phyloP scores from a whole-genome alignment of 192 early-diverging fungal species.

The Backusella circina region DNA sequence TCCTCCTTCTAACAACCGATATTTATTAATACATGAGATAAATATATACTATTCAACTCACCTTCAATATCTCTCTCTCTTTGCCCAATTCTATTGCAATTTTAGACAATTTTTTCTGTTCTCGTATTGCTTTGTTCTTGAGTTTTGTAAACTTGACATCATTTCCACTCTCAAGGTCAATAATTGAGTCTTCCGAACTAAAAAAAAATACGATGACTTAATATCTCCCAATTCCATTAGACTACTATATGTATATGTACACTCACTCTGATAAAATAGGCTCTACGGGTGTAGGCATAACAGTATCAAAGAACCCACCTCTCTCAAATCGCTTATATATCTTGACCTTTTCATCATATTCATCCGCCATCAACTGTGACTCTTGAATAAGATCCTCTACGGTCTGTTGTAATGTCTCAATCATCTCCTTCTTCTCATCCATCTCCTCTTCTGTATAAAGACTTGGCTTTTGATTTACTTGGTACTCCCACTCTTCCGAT shows the following conservation, averaged over 20 bases:
- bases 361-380: constrained; percentile 6
- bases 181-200: constrained; percentile 11
- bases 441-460: constrained; percentile 36
- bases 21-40: too few relatives aligned
- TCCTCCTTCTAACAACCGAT: constrained; percentile 16
- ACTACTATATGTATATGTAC: neutral
- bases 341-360: constrained; percentile 21
- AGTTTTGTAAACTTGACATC: constrained; percentile 39
- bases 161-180: constrained; percentile 42
- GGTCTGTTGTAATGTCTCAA: constrained; percentile 39
- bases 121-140: constrained; percentile 53
- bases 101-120: constrained; percentile 64
- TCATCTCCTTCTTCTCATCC: constrained; percentile 44
- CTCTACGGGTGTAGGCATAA: constrained; percentile 33
- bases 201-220: too few relatives aligned
- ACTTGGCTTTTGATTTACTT: constrained; percentile 13
- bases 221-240: too few relatives aligned
- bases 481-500: constrained; percentile 33
- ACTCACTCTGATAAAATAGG: constrained; percentile 21
- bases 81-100: constrained; percentile 68
- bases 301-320: constrained; percentile 42
- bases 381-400: constrained; percentile 23
- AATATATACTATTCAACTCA: neutral
- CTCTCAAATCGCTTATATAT: constrained; percentile 25
- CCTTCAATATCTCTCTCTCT: constrained; percentile 52